Base-by-base conservation (phyloP, 2,329 filamentous ascomycete genomes). In the Passalora sequoiae region DNA sequence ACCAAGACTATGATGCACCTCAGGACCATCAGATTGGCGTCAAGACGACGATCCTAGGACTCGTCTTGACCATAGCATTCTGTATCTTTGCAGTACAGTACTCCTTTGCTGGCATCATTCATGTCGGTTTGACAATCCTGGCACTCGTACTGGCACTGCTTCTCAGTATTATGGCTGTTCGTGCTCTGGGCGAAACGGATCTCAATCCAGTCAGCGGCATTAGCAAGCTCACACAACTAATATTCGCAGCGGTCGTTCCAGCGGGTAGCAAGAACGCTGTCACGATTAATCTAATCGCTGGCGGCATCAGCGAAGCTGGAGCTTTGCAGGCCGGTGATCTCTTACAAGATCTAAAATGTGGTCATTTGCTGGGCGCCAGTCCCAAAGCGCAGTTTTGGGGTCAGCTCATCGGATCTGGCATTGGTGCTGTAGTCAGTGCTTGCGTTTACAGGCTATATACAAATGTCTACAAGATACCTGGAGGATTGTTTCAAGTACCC, bases 331-430 rank as follows among this genome's bases (percentile, higher is more conserved):
- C 92, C 2, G 92, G 92, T 6, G 92, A 98, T 65, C 79, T 98
- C 43, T 86, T 98, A 77, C 92, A 98, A 63, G 92, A 98, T 62
- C 76, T 98, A 21, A 98, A 98, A 66, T 96, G 92, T 0, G 92
- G 92, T 0, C 89, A 98, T 65, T 71, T 98, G 0, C 76, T 98
- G 1, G 89, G 91, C 8, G 92, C 92, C 1, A 86, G 88, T 3
- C 92, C 92, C 0, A 92, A 86, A 56, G 92, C 92, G 0, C 92
- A 98, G 60, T 98, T 98, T 63, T 96, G 87, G 75, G 92, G 92
- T 1, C 92, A 98, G 62, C 79, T 97, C 15, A 89, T 98, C 40
- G 92, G 92, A 4, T 87, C 84, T 25, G 83, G 86, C 0, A 81
- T 86, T 2, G 92, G 92, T 1, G 89, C 92, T 1, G 75, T 97